Conservation (phyloP, 495 filamentous ascomycete species). For the Penicilliopsis zonata region DNA sequence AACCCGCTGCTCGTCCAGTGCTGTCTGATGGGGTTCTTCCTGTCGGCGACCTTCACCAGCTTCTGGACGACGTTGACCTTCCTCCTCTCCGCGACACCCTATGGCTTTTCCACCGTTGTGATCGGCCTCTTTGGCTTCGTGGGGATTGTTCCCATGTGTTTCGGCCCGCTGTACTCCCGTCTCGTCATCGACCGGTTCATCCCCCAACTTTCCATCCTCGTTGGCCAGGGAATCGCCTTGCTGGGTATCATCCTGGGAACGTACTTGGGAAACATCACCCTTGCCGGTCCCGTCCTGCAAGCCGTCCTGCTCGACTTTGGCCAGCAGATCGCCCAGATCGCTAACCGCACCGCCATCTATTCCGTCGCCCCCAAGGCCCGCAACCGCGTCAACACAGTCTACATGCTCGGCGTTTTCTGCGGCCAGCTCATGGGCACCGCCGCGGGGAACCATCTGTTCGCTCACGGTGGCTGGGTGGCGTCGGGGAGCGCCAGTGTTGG, state of each 20-base stretch:
- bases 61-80: constrained; percentile 84
- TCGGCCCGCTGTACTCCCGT: constrained; percentile 57
- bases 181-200: constrained; percentile 56
- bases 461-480: constrained; percentile 55
- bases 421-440: constrained; percentile 69
- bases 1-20: constrained; percentile 61
- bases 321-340: constrained; percentile 62
- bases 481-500: constrained; percentile 57
- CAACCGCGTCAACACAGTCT: constrained; percentile 73
- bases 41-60: constrained; percentile 46
- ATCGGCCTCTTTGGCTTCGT: constrained; percentile 75
- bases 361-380: constrained; percentile 56
- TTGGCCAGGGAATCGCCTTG: constrained; percentile 46
- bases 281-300: constrained; percentile 67
- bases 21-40: constrained; percentile 44
- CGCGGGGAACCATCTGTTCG: constrained; percentile 60
- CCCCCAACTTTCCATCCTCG: constrained; percentile 52
- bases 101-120: constrained; percentile 48
- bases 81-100: constrained; percentile 55
- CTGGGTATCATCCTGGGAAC: constrained; percentile 58
- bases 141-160: constrained; percentile 54
- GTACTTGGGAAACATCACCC: constrained; percentile 47
- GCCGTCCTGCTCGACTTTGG: constrained; percentile 64
- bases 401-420: constrained; percentile 64
- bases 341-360: constrained; percentile 62